These are phyloP conservation scores for Maudiozyma saulgeensis DNA, from an alignment of 805 yeast genomes.

Conservation along the genomic window DNA sequence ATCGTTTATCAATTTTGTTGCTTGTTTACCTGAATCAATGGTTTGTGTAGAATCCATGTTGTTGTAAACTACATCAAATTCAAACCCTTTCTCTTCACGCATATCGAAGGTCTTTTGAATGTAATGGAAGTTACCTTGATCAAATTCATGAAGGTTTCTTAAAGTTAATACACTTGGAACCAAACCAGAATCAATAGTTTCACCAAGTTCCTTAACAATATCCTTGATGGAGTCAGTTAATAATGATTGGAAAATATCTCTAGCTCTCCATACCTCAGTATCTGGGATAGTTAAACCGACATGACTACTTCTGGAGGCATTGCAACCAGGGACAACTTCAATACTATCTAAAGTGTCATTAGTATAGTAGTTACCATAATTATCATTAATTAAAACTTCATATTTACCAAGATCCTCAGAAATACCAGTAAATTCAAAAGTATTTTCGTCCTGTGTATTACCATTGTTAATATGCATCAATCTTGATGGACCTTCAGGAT, in stretches of 20 bases:
- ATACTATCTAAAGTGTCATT: conserved; percentile 22
- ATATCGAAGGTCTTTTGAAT: conserved; percentile 73
- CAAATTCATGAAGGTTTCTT: conserved; percentile 46
- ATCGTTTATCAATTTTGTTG: conserved; percentile 13
- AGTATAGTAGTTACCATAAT: conserved; percentile 30
- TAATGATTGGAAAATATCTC: conserved; percentile 61
- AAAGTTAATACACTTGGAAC: conserved; percentile 41
- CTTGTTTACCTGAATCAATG: conserved; percentile 22
- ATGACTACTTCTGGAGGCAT: conserved; percentile 57
- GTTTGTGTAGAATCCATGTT: conserved; percentile 34
- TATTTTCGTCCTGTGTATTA: conserved; percentile 9
- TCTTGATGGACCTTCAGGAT: conserved; percentile 4
- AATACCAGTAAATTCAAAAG: conserved; percentile 35
- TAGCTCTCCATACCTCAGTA: conserved; percentile 66
- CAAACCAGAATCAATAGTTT: conserved; percentile 20
- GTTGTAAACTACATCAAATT: conserved; percentile 61
- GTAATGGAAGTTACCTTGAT: conserved; percentile 67
- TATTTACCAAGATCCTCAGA: conserved; percentile 64
- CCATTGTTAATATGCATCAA: conserved; percentile 9
- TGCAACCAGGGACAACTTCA: conserved; percentile 33
- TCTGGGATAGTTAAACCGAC: conserved; percentile 61
- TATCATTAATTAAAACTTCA: conserved; percentile 48
- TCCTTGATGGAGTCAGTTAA: conserved; percentile 58
- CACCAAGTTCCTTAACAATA: conserved; percentile 21
- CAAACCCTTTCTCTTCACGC: conserved; percentile 35